Percentiles rank a stretch among this genome's conserved stretches.
Evolutionary conservation across 352 stramenopile genomes (phyloP).

Genomic region (Phytophthora sp.): DNA sequence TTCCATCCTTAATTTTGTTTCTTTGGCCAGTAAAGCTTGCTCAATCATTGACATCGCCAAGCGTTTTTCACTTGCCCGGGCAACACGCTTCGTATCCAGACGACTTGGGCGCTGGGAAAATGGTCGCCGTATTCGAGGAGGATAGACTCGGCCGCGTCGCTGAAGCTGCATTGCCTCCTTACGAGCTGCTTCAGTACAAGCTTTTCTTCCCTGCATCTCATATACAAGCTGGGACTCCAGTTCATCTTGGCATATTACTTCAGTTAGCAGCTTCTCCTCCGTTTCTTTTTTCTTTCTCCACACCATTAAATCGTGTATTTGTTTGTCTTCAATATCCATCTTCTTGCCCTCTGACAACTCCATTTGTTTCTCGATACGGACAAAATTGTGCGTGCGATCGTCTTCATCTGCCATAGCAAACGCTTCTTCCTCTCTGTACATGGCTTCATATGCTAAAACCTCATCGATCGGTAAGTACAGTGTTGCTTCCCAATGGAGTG

Average conservation of each 20-base stretch:
- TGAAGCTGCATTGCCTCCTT: slow-evolving; percentile 47
- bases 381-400: slow-evolving; percentile 17
- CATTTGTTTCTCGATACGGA: slow-evolving; percentile 16
- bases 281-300: slow-evolving; percentile 53
- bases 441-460: slow-evolving; percentile 50
- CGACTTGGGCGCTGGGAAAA: slow-evolving; percentile 31
- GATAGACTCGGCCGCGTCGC: slow-evolving; percentile 33
- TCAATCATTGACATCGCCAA: slow-evolving; percentile 67
- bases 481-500: slow-evolving; percentile 55
- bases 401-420: slow-evolving; percentile 61
- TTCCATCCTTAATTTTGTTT: slow-evolving; percentile 29
- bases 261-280: slow-evolving; percentile 38
- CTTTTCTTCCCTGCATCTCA: slow-evolving; percentile 39
- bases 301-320: slow-evolving; percentile 33
- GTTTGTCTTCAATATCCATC: slow-evolving; percentile 57
- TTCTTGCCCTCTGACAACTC: slow-evolving; percentile 30
- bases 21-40: slow-evolving; percentile 38
- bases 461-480: slow-evolving; percentile 54
- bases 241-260: slow-evolving; percentile 46
- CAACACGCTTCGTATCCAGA: slow-evolving; percentile 56
- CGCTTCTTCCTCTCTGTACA: slow-evolving; percentile 51
- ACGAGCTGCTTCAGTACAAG: slow-evolving; percentile 21
- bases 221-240: slow-evolving; percentile 57
- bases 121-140: slow-evolving; percentile 31
- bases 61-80: slow-evolving; percentile 67